Percentiles rank a stretch among this genome's conserved stretches.
Conservation (phyloP, 805 yeast species). For the Lipomyces starkeyi region DNA sequence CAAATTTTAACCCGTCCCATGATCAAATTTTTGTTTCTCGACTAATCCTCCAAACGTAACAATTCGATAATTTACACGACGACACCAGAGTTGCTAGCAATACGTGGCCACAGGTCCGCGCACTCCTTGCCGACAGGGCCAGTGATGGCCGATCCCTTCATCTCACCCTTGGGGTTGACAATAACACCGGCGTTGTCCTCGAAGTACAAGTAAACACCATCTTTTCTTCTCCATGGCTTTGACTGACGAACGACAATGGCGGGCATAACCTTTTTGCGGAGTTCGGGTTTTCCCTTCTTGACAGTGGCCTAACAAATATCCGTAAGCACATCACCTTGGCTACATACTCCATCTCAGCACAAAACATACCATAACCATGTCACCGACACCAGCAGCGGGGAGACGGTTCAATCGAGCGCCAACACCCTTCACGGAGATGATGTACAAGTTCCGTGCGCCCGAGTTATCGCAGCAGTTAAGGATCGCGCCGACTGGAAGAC, state of each 20-base stretch:
- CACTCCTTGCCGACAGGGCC: constrained; percentile 99
- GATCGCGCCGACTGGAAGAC: constrained; percentile 99
- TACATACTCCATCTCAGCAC: background rate
- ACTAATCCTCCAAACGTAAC: constrained; percentile 1
- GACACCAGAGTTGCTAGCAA: constrained; percentile 99
- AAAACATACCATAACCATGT: constrained; percentile 80
- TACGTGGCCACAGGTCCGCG: constrained; percentile 99
- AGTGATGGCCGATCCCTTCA: constrained; percentile 99
- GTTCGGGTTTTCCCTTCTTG: constrained; percentile 99
- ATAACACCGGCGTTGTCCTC: constrained; percentile 98
- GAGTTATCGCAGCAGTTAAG: constrained; percentile 99
- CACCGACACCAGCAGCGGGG: constrained; percentile 99
- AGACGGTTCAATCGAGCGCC: constrained; percentile 99
- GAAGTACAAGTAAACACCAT: constrained; percentile 98
- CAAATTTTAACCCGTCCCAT: constrained; percentile 4
- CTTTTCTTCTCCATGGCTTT: constrained; percentile 99
- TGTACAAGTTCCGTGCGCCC: constrained; percentile 99
- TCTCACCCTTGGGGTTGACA: constrained; percentile 99
- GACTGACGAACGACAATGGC: constrained; percentile 99
- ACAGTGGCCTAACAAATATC: constrained; percentile 71
- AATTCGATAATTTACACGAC: constrained; percentile 75
- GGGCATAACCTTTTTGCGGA: constrained; percentile 99
- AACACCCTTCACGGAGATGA: constrained; percentile 97
- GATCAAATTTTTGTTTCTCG: background rate
- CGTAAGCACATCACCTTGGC: background rate